Evolutionary conservation across 495 filamentous ascomycete species (phyloP).

Genomic region (Sporormia fimetaria): DNA sequence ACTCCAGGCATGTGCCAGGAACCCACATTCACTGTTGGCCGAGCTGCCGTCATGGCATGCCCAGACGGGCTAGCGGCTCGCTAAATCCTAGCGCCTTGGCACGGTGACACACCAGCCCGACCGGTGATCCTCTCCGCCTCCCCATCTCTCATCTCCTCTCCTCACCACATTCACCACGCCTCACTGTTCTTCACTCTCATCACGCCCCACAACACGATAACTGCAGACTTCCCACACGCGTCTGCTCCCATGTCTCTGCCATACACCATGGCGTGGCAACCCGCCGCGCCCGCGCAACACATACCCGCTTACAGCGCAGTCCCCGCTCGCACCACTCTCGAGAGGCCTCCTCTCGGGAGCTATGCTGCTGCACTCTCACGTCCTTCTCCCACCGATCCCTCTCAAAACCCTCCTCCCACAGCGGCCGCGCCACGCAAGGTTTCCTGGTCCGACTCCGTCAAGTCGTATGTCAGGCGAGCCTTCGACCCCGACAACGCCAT

Average conservation of each 20-base stretch:
- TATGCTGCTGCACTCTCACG: neutral
- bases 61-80: conserved; percentile 5
- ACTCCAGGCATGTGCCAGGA: neutral
- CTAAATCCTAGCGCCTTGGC: neutral
- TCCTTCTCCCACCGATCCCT: conserved; percentile 1
- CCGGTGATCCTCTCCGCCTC: neutral
- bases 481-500: conserved; percentile 63
- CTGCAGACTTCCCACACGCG: too few relatives aligned
- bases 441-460: conserved; percentile 65
- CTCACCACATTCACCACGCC: too few relatives aligned
- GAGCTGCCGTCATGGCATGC: conserved; percentile 6
- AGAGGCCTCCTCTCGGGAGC: conserved; percentile 18
- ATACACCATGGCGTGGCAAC: neutral
- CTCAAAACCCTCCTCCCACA: neutral
- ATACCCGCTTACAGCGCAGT: conserved; percentile 42
- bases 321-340: conserved; percentile 33
- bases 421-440: conserved; percentile 41
- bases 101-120: neutral
- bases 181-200: too few relatives aligned
- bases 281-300: neutral
- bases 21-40: neutral
- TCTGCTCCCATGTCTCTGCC: conserved; percentile 10
- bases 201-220: too few relatives aligned
- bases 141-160: neutral
- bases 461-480: conserved; percentile 70